Evolutionary conservation across 2,329 filamentous ascomycete genomes (phyloP), one percentile per base, ranked within the genome.

Genomic region (Exophiala phaeomuriformis): DNA sequence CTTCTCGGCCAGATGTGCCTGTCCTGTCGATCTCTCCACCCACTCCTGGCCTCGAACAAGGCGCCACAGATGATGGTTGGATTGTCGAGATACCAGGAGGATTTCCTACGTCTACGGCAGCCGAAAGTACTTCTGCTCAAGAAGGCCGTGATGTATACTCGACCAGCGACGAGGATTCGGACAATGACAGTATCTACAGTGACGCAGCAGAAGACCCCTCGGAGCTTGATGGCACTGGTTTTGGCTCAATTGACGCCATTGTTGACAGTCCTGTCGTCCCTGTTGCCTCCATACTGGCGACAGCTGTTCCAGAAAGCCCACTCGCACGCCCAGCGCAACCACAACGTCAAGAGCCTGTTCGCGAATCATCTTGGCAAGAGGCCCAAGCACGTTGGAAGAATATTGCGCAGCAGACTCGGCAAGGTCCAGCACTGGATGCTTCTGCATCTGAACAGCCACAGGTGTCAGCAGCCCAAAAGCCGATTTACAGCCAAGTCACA

Each of bases 61-160:
- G 60, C 0, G 64, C 57, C 6, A 49, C 55, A 44, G 49, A 59
- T 64, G 51, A 67, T 58, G 55, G 63, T 61, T 64, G 60, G 63
- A 56, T 66, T 69, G 71, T 78, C 39, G 74, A 74, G 39, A 68
- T 84, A 10, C 83, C 84, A 5, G 83, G 83, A 5, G 76, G 75
- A 0, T 86, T 83, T 57, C 80, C 80, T 1, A 66, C 67, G 6
- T 52, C 60, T 31, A 29, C 31, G 39, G 28, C 8, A 19, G 45
- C 45, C 40, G 32, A 46, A 27, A 28, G 4, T 8, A n/a, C 45
- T 29, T 19, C 31, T 9, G 36, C 8, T 5, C 19, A n/a, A 10
- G 30, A 40, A 19, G 52, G 47, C 3, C 42, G 39, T 7, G 40
- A 28, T 37, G 48, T 48, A 5, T 49, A 33, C 8, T 41, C 39